Evolutionary conservation across 179 eudicot genomes (phyloP), one percentile per base, ranked within the genome.

Genomic region (Beta lomatogona): DNA sequence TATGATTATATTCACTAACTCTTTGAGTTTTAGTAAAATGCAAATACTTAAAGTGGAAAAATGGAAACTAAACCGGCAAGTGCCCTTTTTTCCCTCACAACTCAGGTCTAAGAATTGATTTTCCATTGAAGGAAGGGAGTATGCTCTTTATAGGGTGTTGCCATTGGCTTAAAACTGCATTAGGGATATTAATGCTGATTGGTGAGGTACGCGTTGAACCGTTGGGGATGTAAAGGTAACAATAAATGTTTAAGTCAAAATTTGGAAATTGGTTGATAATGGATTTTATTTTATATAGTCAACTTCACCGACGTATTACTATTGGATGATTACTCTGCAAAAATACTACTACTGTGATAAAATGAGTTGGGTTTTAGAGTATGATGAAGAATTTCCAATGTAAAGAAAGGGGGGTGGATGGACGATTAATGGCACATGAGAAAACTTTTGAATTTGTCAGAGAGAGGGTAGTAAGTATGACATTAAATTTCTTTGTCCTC

Each of bases 171-270:
- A 57, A 57, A 54, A 36, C 6, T n/a, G 41, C 52, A 57, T 22
- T 28, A 57, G 71, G 36, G 22, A 58, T 55, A 81, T 81, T 81
- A 81, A 81, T 76, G 55, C 63, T 61, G 77, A 80, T 80, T 80
- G 83, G 83, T 80, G 78, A 54, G 75, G 52, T 81, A 25, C 83
- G 83, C 83, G 83, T 81, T 15, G 84, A 54, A 41, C 63, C 80
- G 84, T 81, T 81, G 83, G 80, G 83, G 31, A 22, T 75, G 12
- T 45, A 28, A 80, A 66, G 76, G 70, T 68, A 76, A 67, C 80
- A 81, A 57, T 81, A 76, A 81, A 76, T 81, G n/a, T 48, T 55
- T 57, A 55, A 66, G 83, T 81, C 79, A 81, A 75, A 65, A 44
- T 76, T 3, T 14, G 9, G 28, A 16, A 28, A 15, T 16, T 77